A percentile compares a stretch with the other conserved stretches of the same genome.
These are phyloP conservation scores for Amanita pseudoporphyria DNA, from an alignment of 768 basidiomycete genomes.

Conservation along the genomic window DNA sequence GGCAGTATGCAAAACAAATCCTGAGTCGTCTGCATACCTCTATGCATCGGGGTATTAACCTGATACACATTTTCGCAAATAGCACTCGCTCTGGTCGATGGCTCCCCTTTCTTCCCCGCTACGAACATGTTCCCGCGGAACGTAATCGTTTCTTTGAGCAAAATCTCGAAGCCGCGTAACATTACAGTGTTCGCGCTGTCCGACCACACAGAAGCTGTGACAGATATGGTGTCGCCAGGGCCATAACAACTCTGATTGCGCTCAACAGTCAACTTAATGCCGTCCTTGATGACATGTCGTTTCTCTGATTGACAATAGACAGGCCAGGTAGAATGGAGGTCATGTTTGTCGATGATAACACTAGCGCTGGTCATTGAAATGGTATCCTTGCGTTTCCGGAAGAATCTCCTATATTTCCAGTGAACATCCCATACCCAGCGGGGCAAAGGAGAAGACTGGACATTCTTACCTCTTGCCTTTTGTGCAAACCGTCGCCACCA, in stretches of 20 bases:
- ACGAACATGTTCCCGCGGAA: constrained; percentile 55
- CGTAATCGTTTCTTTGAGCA: constrained; percentile 67
- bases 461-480: constrained; percentile 79
- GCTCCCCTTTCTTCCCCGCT: constrained; percentile 46
- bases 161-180: constrained; percentile 78
- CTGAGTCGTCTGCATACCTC: constrained; percentile 58
- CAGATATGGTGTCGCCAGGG: constrained; percentile 71
- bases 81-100: constrained; percentile 41
- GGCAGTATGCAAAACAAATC: constrained; percentile 51
- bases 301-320: constrained; percentile 73
- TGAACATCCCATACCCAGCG: constrained; percentile 3
- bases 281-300: constrained; percentile 56
- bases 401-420: constrained; percentile 49
- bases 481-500: constrained; percentile 78
- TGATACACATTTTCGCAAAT: constrained; percentile 67
- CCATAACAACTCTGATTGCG: constrained; percentile 76
- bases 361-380: constrained; percentile 57
- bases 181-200: constrained; percentile 59
- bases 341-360: constrained; percentile 88
- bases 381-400: constrained; percentile 69
- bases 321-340: constrained; percentile 90
- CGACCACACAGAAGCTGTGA: constrained; percentile 65
- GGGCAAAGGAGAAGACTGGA: background rate
- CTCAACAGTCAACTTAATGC: constrained; percentile 66
- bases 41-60: constrained; percentile 64